phyloP scores from a whole-genome alignment of 2,329 filamentous ascomycete species.

The Fusarium nisikadoi region DNA sequence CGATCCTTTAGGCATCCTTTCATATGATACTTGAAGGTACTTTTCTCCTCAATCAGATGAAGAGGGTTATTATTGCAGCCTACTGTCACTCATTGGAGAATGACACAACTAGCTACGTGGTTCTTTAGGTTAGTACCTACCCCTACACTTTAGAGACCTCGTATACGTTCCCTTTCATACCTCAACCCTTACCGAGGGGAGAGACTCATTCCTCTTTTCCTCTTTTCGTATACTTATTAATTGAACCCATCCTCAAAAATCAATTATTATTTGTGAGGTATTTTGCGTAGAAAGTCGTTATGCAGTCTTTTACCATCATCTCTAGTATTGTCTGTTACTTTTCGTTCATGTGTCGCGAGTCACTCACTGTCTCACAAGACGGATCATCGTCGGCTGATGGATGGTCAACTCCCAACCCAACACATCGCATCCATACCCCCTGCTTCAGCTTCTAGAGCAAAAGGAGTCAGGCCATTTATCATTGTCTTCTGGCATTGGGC shows the following conservation, averaged over 20 bases:
- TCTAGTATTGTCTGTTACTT: background rate
- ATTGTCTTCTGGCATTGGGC: conserved; percentile 2
- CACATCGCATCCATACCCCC: background rate
- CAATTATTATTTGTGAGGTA: background rate
- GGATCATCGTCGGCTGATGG: conserved; percentile 29
- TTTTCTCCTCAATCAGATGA: background rate
- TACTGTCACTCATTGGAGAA: background rate
- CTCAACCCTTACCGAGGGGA: background rate
- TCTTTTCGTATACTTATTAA: background rate
- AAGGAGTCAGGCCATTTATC: conserved; percentile 22
- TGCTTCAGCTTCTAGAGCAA: conserved; percentile 16
- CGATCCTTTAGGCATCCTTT: conserved; percentile 13
- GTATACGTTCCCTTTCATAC: background rate
- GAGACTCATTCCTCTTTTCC: background rate
- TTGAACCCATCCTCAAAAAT: background rate
- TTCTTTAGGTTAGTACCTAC: background rate
- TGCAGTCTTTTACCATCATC: background rate
- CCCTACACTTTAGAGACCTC: background rate
- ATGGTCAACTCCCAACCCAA: conserved; percentile 9
- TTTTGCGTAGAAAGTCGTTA: too few species aligned
- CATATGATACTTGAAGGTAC: background rate
- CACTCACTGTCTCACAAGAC: background rate
- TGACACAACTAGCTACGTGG: background rate
- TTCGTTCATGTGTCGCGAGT: background rate
- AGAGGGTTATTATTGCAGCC: background rate